Base-by-base conservation (phyloP, 2,329 filamentous ascomycete genomes). In the Zymoseptoria tritici region DNA sequence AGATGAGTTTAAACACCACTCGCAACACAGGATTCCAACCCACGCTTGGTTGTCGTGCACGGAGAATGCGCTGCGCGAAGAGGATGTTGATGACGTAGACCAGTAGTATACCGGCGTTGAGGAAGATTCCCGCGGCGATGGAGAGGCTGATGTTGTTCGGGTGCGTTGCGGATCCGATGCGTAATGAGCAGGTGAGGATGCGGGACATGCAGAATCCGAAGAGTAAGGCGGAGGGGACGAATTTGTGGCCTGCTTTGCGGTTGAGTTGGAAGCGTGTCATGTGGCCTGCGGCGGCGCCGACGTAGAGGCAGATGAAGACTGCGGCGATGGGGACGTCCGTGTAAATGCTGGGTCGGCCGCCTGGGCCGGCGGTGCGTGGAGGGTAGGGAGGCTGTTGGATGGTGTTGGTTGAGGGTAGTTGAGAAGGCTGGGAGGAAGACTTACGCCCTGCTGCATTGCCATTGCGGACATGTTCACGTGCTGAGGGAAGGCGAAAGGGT, bases 181-280 rank as follows among this genome's bases (percentile, higher is more conserved):
- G 56, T 7, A 78, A 61, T 21, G 69, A 68, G 22, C 68, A 72
- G 7, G 75, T 76, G 16, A 70, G 54, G 9, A 74, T 64, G 24
- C 76, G 71, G 19, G 73, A 68, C 68, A 75, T 73, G 60, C 73
- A 77, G 63, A 77, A 77, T 4, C 66, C 65, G 46, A 77, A 77
- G 1, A 77, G 64, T 55, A 73, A 62, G n/a, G 66, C 54, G 21
- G 67, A 74, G 57, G 75, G 63, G 2, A 76, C 36, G 52, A 77
- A 77, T 42, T 76, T 76, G 60, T 76, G 73, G 0, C 71, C 70
- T 1, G 24, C 55, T 29, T 63, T 58, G 57, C 57, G 66, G 60
- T 78, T 77, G 51, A 64, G 62, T 61, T 70, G 70, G 60, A 76
- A 76, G 49, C 75, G 73, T 6, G 67, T 71, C 74, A 77, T 75